A percentile compares a stretch with the other conserved stretches of the same genome.
These are phyloP conservation scores for Sordariomycetes sp. DNA, from an alignment of 2,329 filamentous ascomycete species.

Conservation along the genomic window DNA sequence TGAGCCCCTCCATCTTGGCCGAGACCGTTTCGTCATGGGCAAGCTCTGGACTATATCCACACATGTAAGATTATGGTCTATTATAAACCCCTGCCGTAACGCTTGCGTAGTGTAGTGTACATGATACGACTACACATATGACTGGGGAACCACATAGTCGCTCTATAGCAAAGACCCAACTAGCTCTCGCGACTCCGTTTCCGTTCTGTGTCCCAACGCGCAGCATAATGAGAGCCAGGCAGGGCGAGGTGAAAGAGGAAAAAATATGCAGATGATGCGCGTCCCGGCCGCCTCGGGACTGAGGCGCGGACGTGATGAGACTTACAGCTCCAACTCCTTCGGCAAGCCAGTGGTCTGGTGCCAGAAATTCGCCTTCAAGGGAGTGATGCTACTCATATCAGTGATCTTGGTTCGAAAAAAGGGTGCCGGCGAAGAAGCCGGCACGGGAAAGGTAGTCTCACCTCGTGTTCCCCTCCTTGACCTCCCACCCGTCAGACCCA, in stretches of 20 bases:
- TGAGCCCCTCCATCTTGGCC: background rate
- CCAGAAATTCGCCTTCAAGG: slow-evolving; percentile 86
- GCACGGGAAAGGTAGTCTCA: slow-evolving; percentile 21
- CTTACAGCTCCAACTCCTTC: slow-evolving; percentile 74
- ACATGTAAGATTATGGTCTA: slow-evolving; percentile 23
- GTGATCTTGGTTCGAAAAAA: background rate
- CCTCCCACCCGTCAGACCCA: slow-evolving; percentile 87
- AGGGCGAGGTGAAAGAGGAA: background rate
- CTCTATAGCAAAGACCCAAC: background rate
- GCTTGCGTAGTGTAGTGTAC: background rate
- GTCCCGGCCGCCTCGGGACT: background rate
- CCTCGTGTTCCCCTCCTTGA: slow-evolving; percentile 80
- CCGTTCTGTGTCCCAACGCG: background rate
- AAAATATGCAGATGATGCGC: slow-evolving; percentile 6
- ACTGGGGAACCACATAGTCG: background rate
- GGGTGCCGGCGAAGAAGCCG: background rate
- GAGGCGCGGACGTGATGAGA: slow-evolving; percentile 17
- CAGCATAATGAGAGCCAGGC: background rate
- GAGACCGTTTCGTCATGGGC: background rate
- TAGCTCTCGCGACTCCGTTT: background rate
- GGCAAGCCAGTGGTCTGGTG: slow-evolving; percentile 51
- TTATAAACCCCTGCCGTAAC: slow-evolving; percentile 5
- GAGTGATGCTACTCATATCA: slow-evolving; percentile 56
- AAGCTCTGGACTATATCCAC: background rate
- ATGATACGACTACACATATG: background rate